Conservation (phyloP, 441 rosid genomes). For the Gossypium schwendimanii region DNA sequence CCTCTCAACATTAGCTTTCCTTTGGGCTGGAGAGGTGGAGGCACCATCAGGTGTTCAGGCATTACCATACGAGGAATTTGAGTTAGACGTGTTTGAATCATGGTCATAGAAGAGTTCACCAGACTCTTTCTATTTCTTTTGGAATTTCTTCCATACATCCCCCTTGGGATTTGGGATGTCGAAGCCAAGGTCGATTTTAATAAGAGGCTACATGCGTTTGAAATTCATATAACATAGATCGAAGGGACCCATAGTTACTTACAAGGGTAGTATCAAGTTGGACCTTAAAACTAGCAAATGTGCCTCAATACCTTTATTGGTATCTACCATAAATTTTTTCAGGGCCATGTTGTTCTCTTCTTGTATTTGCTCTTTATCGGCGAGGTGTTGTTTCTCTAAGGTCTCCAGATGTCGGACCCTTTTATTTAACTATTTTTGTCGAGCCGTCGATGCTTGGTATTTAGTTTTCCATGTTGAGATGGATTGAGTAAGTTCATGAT, state of each 20-base stretch:
- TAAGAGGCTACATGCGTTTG: neutral
- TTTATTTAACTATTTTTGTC: neutral
- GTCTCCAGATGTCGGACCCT: neutral
- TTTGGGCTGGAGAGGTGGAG: neutral
- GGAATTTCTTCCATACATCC: neutral
- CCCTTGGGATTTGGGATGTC: neutral
- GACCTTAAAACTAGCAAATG: too few relatives aligned
- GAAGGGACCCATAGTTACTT: neutral
- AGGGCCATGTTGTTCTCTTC: neutral
- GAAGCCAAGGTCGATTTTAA: neutral
- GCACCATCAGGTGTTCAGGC: neutral
- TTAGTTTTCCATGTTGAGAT: neutral
- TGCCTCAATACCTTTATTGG: neutral
- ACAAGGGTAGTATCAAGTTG: too few relatives aligned
- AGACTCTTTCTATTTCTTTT: too few relatives aligned
- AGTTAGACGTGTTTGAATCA: neutral
- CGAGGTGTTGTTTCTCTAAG: neutral
- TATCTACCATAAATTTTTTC: too few relatives aligned
- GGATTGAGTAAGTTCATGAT: neutral
- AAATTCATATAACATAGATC: neutral
- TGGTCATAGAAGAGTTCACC: neutral
- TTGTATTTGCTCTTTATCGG: neutral
- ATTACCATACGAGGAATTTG: neutral
- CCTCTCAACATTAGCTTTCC: neutral
- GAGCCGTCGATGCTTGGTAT: neutral